phyloP scores from a whole-genome alignment of 148 eudicot species.

The Rhododendron griersonianum region DNA sequence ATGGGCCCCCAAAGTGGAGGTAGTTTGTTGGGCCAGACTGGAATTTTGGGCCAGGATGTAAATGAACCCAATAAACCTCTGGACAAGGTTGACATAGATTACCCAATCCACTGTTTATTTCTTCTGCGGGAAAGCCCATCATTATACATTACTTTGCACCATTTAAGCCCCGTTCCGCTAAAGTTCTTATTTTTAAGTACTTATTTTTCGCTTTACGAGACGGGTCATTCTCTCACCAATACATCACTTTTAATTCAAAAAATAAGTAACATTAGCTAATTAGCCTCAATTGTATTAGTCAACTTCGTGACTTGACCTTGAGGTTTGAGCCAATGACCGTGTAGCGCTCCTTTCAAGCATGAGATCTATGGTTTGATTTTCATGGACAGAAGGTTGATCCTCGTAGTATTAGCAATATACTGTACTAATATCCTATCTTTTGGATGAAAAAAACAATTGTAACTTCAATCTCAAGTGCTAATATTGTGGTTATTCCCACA shows the following conservation, averaged over 20 bases:
- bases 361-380: background rate
- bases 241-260: too few relatives aligned
- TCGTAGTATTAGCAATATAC: too few relatives aligned
- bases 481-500: background rate
- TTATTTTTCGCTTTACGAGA: too few relatives aligned
- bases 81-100: background rate
- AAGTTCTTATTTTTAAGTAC: too few relatives aligned
- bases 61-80: background rate
- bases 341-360: too few relatives aligned
- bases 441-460: too few relatives aligned
- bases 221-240: too few relatives aligned
- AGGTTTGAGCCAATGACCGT: background rate
- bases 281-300: background rate
- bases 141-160: background rate
- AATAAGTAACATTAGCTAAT: background rate
- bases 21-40: background rate
- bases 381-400: too few relatives aligned
- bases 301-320: background rate
- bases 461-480: too few relatives aligned
- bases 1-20: background rate
- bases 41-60: background rate
- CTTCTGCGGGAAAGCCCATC: background rate
- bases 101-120: background rate
- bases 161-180: background rate
- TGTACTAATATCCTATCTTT: too few relatives aligned